A percentile compares a stretch with the other conserved stretches of the same genome.
Evolutionary conservation across 805 yeast species (phyloP).

Genomic region (Starmerella apis): DNA sequence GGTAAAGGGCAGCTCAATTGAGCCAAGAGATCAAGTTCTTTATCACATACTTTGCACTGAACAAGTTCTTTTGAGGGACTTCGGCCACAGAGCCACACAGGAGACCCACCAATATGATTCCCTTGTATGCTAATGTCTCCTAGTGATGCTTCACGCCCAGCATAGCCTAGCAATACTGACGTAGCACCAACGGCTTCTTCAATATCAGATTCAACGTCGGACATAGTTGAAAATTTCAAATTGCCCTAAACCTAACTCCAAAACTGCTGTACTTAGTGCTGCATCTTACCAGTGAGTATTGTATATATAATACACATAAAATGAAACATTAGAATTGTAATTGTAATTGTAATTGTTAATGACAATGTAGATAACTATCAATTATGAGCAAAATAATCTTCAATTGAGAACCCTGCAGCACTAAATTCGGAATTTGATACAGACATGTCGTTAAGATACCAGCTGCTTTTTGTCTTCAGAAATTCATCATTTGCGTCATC

Average conservation of each 20-base stretch:
- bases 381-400: too few species aligned
- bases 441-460: neutral
- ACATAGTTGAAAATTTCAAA: slow-evolving; percentile 27
- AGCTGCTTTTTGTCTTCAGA: neutral
- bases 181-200: slow-evolving; percentile 25
- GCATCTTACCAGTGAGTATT: neutral
- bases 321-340: neutral
- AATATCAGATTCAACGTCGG: slow-evolving; percentile 30
- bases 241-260: slow-evolving; percentile 2
- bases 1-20: slow-evolving; percentile 79
- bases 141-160: slow-evolving; percentile 26
- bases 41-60: slow-evolving; percentile 56
- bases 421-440: neutral
- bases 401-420: neutral
- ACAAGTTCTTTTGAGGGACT: slow-evolving; percentile 44
- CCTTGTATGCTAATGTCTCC: slow-evolving; percentile 20
- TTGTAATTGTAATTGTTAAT: neutral
- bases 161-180: slow-evolving; percentile 32
- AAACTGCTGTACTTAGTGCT: neutral
- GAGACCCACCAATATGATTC: slow-evolving; percentile 72
- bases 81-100: slow-evolving; percentile 52
- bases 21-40: slow-evolving; percentile 51
- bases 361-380: too few species aligned
- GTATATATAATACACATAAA: neutral
- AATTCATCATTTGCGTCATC: neutral